Evolutionary conservation across 116 monocot species (phyloP).

Genomic region (Dioscorea cayenensis): DNA sequence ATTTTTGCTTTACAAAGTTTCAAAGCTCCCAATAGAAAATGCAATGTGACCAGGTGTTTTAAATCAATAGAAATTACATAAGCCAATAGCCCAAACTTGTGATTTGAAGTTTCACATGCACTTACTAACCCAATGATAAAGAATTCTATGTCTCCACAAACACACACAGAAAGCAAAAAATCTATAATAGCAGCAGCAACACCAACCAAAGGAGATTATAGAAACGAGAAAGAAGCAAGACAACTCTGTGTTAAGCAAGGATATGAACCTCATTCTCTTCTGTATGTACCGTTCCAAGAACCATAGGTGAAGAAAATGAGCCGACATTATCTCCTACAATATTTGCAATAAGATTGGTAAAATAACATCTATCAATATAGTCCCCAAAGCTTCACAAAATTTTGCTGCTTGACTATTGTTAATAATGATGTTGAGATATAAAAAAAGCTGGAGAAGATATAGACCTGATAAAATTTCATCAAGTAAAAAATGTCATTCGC

Average conservation of each 20-base stretch:
- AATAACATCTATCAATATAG: background rate
- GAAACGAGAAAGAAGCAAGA: too few species aligned
- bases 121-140: too few species aligned
- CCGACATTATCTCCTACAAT: background rate
- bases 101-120: too few species aligned
- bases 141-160: too few species aligned
- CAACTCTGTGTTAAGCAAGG: background rate
- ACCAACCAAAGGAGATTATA: too few species aligned
- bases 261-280: background rate
- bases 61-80: too few species aligned
- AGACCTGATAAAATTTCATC: background rate
- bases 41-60: too few species aligned
- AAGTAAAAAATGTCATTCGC: background rate
- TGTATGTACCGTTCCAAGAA: background rate
- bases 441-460: background rate
- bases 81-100: too few species aligned
- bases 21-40: too few species aligned
- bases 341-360: background rate
- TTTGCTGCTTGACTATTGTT: background rate
- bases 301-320: background rate
- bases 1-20: too few species aligned
- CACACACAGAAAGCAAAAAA: too few species aligned
- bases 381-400: background rate
- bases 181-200: too few species aligned
- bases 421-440: background rate